These are phyloP conservation scores for Phytopythium vexans DNA, from an alignment of 352 stramenopile species.

Conservation along the genomic window DNA sequence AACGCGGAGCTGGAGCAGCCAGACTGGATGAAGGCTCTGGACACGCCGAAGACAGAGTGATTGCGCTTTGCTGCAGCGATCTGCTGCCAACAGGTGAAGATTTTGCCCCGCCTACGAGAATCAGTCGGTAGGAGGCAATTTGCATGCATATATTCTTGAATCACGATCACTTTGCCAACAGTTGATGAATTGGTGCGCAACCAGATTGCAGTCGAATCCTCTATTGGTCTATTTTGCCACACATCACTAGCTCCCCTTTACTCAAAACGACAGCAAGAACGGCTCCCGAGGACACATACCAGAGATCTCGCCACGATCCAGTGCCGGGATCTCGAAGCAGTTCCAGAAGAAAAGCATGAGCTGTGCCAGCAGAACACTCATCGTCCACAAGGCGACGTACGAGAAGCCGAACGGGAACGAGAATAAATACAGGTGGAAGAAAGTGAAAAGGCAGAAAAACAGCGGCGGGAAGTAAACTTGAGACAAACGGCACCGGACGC, in stretches of 20 bases:
- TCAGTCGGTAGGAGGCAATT: no score
- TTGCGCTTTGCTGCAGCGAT: no score
- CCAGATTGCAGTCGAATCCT: neutral
- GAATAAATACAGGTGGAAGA: conserved; percentile 96
- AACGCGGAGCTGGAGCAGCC: no score
- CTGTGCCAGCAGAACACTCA: conserved; percentile 36
- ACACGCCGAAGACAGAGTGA: no score
- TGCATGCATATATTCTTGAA: no score
- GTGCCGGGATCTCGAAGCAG: conserved; percentile 60
- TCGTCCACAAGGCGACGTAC: conserved; percentile 75
- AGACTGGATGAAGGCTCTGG: no score
- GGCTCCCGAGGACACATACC: conserved; percentile 19
- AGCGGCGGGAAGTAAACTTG: conserved; percentile 85
- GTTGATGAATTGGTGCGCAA: no score
- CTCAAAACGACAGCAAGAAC: conserved; percentile 20
- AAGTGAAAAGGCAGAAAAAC: conserved; percentile 92
- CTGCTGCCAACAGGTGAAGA: no score
- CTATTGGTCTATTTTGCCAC: neutral
- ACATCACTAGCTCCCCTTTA: no score
- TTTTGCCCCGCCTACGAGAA: no score
- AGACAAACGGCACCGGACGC: conserved; percentile 65
- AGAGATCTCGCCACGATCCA: conserved; percentile 44
- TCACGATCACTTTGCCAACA: no score
- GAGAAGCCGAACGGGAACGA: conserved; percentile 92
- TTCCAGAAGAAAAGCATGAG: conserved; percentile 75